Evolutionary conservation across 371 early-diverging fungal species (phyloP), one percentile per base, ranked within the genome.

Genomic region (Phascolomyces articulosus): DNA sequence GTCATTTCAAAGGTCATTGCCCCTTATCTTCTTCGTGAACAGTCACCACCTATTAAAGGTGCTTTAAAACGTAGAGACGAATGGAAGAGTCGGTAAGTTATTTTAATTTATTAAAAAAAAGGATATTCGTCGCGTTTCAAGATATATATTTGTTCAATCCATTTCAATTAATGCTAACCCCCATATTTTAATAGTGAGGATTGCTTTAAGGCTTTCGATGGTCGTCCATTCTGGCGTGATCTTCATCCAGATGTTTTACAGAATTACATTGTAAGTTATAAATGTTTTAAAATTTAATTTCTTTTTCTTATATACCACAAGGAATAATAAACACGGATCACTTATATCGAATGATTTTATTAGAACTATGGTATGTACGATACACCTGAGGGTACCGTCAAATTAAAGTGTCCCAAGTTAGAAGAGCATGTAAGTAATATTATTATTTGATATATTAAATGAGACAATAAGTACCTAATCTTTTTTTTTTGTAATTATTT

Each of bases 391-490:
- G 80, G 80, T 3, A 75, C 71, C 1, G 65, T 80, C 10, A 77
- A 73, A 26, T 53, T 80, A 21, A 80, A 80, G 54, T 80, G 80
- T 28, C 72, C 70, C 6, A 70, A 55, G 58, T 73, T 74, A 40
- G 68, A 75, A 53, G 80, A 80, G 70, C 68, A 73, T 24, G 80
- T 77, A 77, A 23, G 62, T 40, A n/a, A n/a, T 6, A 34, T 49
- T 9, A 20, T 16, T 41, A 18, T 58, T 58, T 0, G 13, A 49
- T 24, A 24, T 4, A 51, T n/a, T 24, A 24, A 34, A 34, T 6
- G 11, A 34, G 34, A 47, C 15, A n/a, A 47, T 0, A 13, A 6
- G 47, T 47, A 13, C 2, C 15, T 13, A 13, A 6, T 44, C 16
- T 8, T 31, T 10, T 44, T 8, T 44, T 47, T n/a, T 16, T 1